Conservation (phyloP, 2,329 filamentous ascomycete genomes). For the Periconia sp. region DNA sequence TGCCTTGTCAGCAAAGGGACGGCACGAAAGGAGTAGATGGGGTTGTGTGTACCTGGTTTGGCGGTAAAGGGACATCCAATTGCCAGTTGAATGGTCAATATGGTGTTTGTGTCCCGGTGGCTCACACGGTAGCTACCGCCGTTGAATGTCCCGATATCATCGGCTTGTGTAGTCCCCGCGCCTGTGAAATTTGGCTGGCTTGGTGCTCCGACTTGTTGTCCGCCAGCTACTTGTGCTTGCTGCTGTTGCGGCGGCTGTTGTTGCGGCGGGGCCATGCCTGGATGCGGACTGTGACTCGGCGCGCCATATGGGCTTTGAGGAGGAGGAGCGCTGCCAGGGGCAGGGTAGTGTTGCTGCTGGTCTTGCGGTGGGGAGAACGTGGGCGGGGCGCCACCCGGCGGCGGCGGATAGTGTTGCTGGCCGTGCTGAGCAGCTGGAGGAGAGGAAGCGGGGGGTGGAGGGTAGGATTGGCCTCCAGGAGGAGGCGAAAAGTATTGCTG, state of each 20-base stretch:
- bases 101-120: conserved; percentile 88
- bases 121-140: conserved; percentile 93
- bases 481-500: conserved; percentile 49
- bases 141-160: conserved; percentile 96
- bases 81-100: conserved; percentile 87
- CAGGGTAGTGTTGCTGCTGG: conserved; percentile 21
- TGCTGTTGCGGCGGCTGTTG: conserved; percentile 39
- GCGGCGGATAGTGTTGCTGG: conserved; percentile 42
- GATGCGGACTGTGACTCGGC: conserved; percentile 44
- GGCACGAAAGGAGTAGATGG: neutral
- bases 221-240: conserved; percentile 29
- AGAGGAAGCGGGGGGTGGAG: conserved; percentile 40
- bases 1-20: neutral
- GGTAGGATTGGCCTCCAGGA: conserved; percentile 38
- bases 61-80: conserved; percentile 83
- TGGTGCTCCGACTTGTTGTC: conserved; percentile 46
- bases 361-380: conserved; percentile 43
- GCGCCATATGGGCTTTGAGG: conserved; percentile 35
- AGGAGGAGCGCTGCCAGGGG: conserved; percentile 4
- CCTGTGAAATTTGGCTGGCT: conserved; percentile 67
- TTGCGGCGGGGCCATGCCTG: conserved; percentile 37
- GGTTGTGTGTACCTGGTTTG: conserved; percentile 67
- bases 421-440: conserved; percentile 34
- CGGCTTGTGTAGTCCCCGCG: conserved; percentile 65
- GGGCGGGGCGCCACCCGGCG: conserved; percentile 26